A percentile compares a stretch with the other conserved stretches of the same genome.
phyloP scores from a whole-genome alignment of 2,329 filamentous ascomycete genomes.

The Stemphylium lycopersici region DNA sequence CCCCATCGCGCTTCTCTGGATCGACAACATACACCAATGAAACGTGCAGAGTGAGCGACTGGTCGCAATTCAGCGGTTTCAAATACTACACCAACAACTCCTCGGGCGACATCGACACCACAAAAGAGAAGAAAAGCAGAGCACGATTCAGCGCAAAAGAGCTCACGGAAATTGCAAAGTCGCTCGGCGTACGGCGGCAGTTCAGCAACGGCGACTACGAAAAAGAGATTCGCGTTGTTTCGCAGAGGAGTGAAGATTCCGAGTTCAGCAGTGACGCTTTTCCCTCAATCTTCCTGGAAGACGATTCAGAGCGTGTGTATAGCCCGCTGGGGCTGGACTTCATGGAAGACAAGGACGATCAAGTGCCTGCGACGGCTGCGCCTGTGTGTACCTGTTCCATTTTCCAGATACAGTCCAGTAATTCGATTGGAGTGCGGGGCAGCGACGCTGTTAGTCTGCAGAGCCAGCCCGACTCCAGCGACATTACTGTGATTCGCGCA shows the following conservation, averaged over 20 bases:
- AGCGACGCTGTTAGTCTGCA: background rate
- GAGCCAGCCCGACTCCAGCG: conserved; percentile 2
- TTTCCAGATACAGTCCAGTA: background rate
- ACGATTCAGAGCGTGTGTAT: background rate
- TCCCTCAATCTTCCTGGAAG: background rate
- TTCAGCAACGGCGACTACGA: background rate
- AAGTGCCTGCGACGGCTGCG: no score
- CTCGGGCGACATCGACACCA: background rate
- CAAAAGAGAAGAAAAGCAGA: background rate
- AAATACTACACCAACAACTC: conserved; percentile 19
- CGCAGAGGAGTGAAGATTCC: background rate
- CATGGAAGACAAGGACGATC: no score
- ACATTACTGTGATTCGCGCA: background rate
- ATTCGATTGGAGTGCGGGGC: background rate
- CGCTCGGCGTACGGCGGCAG: background rate
- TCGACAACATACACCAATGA: conserved; percentile 10
- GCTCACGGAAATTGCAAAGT: conserved; percentile 3
- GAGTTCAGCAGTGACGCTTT: background rate
- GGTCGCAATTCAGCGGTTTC: conserved; percentile 29
- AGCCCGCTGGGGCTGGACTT: background rate
- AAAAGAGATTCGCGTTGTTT: background rate
- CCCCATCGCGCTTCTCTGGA: conserved; percentile 9
- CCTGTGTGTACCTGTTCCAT: background rate
- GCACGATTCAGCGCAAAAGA: background rate
- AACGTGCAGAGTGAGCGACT: conserved; percentile 25